A percentile compares a stretch with the other conserved stretches of the same genome.
Evolutionary conservation across 31 red algal species (phyloP).

Genomic region (Porphyra umbilicalis): DNA sequence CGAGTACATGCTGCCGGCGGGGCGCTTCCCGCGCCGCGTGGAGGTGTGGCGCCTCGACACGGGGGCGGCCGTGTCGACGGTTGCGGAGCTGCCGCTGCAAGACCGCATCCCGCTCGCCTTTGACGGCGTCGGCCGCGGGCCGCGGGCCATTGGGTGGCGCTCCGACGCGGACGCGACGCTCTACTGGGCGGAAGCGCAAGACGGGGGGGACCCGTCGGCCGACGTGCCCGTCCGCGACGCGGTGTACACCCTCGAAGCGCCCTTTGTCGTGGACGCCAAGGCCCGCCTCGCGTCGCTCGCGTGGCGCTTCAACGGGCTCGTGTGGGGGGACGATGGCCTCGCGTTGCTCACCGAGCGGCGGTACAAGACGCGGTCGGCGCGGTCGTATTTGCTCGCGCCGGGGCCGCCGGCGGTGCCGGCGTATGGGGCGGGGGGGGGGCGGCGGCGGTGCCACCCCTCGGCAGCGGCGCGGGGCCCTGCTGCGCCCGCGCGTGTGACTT

Average conservation of each 20-base stretch:
- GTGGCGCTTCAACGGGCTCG: conserved; percentile 57
- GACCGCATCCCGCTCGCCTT: conserved; percentile 73
- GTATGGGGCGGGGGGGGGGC: not conserved
- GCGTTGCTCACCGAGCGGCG: conserved; percentile 56
- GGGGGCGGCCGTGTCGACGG: conserved; percentile 23
- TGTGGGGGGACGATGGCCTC: conserved; percentile 68
- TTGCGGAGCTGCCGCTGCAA: conserved; percentile 77
- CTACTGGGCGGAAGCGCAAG: conserved; percentile 88
- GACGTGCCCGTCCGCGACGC: conserved; percentile 68
- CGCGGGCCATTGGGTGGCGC: conserved; percentile 83
- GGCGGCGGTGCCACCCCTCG: not conserved
- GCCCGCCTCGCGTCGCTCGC: conserved; percentile 34
- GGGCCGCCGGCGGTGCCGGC: conserved; percentile 2
- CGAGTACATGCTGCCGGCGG: conserved; percentile 70
- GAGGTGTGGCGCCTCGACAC: conserved; percentile 58
- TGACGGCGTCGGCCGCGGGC: conserved; percentile 72
- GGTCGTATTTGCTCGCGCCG: conserved; percentile 60
- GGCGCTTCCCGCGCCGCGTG: conserved; percentile 74
- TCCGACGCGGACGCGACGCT: conserved; percentile 58
- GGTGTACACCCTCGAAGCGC: conserved; percentile 57
- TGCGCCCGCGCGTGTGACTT: conserved; percentile 62
- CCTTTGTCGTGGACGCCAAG: conserved; percentile 49
- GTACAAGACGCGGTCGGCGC: conserved; percentile 74
- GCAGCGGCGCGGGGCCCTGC: conserved; percentile 20
- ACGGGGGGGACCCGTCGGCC: conserved; percentile 75